A percentile compares a stretch with the other conserved stretches of the same genome.
Evolutionary conservation across 768 basidiomycete species (phyloP).

Genomic region (Phanerochaete carnosa): DNA sequence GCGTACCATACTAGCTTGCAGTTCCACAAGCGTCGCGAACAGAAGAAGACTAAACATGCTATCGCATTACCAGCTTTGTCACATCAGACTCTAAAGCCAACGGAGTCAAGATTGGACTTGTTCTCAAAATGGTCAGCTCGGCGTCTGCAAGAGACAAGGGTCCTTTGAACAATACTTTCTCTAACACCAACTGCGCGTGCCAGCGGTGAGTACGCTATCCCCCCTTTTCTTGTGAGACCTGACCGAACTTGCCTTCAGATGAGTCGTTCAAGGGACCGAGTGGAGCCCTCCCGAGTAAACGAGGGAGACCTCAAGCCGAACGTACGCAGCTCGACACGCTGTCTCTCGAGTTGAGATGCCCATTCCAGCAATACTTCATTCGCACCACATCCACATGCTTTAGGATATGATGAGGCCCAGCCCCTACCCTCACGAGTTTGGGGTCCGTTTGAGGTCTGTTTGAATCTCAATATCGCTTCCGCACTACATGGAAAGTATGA

Average conservation of each 20-base stretch:
- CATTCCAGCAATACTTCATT: constrained; percentile 84
- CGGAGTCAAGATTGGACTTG: too few relatives aligned
- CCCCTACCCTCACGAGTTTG: constrained; percentile 99
- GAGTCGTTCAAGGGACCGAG: constrained; percentile 31
- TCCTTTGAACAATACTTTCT: too few relatives aligned
- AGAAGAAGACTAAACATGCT: constrained; percentile 82
- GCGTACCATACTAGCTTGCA: too few relatives aligned
- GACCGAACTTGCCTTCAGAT: too few relatives aligned
- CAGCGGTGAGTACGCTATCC: too few relatives aligned
- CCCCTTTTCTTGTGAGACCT: too few relatives aligned
- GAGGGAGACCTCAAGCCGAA: constrained; percentile 91
- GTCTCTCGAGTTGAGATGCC: not conserved
- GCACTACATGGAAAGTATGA: constrained; percentile 74
- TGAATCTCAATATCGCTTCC: constrained; percentile 68
- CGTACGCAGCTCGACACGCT: constrained; percentile 47
- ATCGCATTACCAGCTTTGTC: constrained; percentile 50
- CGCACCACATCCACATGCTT: constrained; percentile 81
- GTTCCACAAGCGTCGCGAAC: constrained; percentile 90
- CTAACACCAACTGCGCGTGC: too few relatives aligned
- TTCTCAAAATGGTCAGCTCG: too few relatives aligned
- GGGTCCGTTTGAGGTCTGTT: too few relatives aligned
- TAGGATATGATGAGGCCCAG: constrained; percentile 83
- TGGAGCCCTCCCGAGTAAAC: constrained; percentile 33
- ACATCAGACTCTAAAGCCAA: too few relatives aligned
- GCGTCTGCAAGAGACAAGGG: too few relatives aligned